Evolutionary conservation across 2,329 filamentous ascomycete genomes (phyloP).

Genomic region (Xylariales sp.): DNA sequence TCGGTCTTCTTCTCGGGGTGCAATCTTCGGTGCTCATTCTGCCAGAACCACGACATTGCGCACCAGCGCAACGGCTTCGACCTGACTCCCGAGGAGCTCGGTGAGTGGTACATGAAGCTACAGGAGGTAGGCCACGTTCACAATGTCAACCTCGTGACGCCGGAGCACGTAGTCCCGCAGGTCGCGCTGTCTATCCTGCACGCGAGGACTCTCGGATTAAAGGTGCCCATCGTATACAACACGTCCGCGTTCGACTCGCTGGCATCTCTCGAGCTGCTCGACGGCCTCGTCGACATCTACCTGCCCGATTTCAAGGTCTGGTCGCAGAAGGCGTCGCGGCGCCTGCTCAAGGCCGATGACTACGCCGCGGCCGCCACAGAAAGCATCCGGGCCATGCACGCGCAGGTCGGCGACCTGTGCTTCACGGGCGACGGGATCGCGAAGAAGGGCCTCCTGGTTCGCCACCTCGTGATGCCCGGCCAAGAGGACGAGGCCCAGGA

Average conservation of each 20-base stretch:
- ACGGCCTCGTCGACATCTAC: constrained; percentile 86
- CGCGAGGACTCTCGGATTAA: constrained; percentile 75
- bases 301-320: constrained; percentile 91
- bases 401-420: constrained; percentile 83
- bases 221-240: constrained; percentile 84
- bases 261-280: constrained; percentile 76
- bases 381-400: constrained; percentile 83
- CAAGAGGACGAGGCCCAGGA: constrained; percentile 77
- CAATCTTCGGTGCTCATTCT: constrained; percentile 79
- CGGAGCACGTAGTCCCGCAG: constrained; percentile 88
- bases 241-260: constrained; percentile 84
- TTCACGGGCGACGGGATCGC: constrained; percentile 86
- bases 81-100: constrained; percentile 80
- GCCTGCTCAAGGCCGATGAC: constrained; percentile 81
- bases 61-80: constrained; percentile 86
- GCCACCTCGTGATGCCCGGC: constrained; percentile 88
- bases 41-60: constrained; percentile 86
- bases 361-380: constrained; percentile 79
- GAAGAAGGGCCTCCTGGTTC: constrained; percentile 78
- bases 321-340: constrained; percentile 72
- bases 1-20: constrained; percentile 84
- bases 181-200: constrained; percentile 81
- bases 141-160: constrained; percentile 89
- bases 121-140: constrained; percentile 84
- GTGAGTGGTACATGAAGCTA: constrained; percentile 84